Evolutionary conservation across 1,284 basidiomycete species (phyloP).

Genomic region (Ceratobasidium sp.): DNA sequence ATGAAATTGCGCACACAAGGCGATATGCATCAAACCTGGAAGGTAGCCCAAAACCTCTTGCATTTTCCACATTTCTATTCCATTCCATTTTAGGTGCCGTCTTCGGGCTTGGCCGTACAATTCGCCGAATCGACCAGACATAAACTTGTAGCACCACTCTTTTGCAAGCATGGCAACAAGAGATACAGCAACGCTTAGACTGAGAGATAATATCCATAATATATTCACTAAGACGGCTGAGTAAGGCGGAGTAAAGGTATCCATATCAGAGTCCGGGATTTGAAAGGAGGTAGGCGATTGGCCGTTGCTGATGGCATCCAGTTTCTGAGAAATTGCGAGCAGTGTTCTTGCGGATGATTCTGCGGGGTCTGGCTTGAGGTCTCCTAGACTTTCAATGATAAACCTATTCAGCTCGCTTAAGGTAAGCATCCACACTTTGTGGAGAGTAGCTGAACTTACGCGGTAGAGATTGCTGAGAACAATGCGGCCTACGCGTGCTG

Average conservation of each 20-base stretch:
- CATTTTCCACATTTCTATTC: constrained; percentile 17
- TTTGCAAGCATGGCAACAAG: constrained; percentile 26
- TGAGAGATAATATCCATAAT: constrained; percentile 9
- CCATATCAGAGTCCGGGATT: background rate
- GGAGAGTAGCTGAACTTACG: no score
- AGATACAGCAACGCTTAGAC: background rate
- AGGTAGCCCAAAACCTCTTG: background rate
- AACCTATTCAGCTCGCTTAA: no score
- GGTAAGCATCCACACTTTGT: background rate
- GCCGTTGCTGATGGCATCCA: background rate
- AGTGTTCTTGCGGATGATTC: constrained; percentile 4
- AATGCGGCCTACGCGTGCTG: background rate
- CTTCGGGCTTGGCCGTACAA: background rate
- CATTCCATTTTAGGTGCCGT: constrained; percentile 5
- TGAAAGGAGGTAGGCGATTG: background rate
- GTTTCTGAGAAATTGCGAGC: background rate
- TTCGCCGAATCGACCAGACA: background rate
- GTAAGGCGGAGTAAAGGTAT: background rate
- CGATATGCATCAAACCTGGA: constrained; percentile 2
- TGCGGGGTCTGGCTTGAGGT: constrained; percentile 19
- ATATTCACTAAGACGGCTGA: constrained; percentile 5
- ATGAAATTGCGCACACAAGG: no score
- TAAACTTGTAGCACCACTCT: constrained; percentile 26
- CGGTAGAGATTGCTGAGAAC: constrained; percentile 9
- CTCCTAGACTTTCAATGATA: constrained; percentile 4